Percentiles rank a stretch among this genome's conserved stretches.
These are phyloP conservation scores for Shiraia sp. DNA, from an alignment of 2,329 filamentous ascomycete genomes.

Conservation along the genomic window DNA sequence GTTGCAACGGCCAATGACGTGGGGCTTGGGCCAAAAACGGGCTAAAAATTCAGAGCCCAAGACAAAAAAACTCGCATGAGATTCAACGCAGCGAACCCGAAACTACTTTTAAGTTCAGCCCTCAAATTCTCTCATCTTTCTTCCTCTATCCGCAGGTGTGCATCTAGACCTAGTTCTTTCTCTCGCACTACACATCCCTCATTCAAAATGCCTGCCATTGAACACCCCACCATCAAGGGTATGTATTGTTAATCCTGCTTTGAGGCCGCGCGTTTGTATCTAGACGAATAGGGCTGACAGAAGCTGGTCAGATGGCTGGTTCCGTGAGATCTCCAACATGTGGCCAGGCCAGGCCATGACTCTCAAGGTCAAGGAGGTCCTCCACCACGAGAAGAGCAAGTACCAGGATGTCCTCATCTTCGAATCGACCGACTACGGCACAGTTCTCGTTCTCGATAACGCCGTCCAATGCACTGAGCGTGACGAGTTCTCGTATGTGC, in stretches of 20 bases:
- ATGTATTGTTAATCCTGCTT: constrained; percentile 19
- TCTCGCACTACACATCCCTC: neutral
- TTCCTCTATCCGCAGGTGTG: constrained; percentile 10
- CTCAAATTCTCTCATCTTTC: constrained; percentile 11
- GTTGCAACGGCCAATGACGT: constrained; percentile 29
- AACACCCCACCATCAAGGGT: constrained; percentile 78
- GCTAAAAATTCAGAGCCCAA: constrained; percentile 27
- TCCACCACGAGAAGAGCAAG: constrained; percentile 98
- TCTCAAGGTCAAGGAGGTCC: constrained; percentile 83
- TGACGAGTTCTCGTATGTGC: constrained; percentile 84
- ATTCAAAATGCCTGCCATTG: constrained; percentile 65
- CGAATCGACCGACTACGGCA: constrained; percentile 96
- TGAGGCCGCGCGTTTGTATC: neutral
- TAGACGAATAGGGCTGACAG: neutral
- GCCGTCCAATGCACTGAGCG: constrained; percentile 99
- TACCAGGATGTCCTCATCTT: constrained; percentile 99
- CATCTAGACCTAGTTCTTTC: neutral
- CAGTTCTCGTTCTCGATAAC: constrained; percentile 95
- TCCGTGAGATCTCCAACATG: constrained; percentile 98
- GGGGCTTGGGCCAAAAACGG: constrained; percentile 11
- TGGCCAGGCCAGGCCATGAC: constrained; percentile 99
- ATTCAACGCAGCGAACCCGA: constrained; percentile 25
- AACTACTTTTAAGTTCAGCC: constrained; percentile 23
- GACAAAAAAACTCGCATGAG: constrained; percentile 19
- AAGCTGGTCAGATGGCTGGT: constrained; percentile 85